These are phyloP conservation scores for Septoria petroselini DNA, from an alignment of 2,329 filamentous ascomycete genomes.

Conservation along the genomic window DNA sequence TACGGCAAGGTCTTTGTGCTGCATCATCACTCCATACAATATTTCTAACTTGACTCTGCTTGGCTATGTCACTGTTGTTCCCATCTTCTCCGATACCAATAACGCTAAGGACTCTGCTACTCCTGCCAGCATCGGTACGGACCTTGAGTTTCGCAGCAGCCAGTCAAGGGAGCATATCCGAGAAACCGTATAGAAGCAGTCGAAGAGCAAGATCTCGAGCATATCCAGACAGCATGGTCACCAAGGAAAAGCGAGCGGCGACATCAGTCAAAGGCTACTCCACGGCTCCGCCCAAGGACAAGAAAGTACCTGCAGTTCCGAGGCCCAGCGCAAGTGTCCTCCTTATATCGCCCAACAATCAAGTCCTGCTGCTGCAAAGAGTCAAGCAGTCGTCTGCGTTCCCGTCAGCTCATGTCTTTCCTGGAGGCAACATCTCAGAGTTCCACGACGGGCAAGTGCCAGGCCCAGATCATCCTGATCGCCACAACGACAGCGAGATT, in stretches of 20 bases:
- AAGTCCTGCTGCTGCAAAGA: constrained; percentile 83
- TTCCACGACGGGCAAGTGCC: constrained; percentile 69
- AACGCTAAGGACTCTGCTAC: background rate
- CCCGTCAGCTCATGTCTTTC: constrained; percentile 90
- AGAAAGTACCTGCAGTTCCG: constrained; percentile 48
- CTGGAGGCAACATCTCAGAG: constrained; percentile 77
- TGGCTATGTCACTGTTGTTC: constrained; percentile 8
- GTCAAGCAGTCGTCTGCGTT: constrained; percentile 81
- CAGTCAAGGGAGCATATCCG: background rate
- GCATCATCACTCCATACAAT: background rate
- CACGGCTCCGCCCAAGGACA: constrained; percentile 26
- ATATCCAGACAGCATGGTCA: constrained; percentile 5
- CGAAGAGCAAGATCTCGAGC: constrained; percentile 6
- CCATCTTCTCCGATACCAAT: background rate
- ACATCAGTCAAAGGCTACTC: constrained; percentile 18
- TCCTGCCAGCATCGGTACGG: constrained; percentile 1
- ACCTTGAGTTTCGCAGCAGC: background rate
- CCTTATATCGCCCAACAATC: constrained; percentile 79
- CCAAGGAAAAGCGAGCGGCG: constrained; percentile 16
- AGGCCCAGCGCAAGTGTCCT: constrained; percentile 72
- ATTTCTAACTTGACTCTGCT: constrained; percentile 5
- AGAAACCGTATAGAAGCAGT: background rate
- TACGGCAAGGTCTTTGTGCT: background rate
- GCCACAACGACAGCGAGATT: constrained; percentile 67
- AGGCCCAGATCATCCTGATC: constrained; percentile 47